Evolutionary conservation across 352 stramenopile genomes (phyloP).

Genomic region (Phytophthora vignae): DNA sequence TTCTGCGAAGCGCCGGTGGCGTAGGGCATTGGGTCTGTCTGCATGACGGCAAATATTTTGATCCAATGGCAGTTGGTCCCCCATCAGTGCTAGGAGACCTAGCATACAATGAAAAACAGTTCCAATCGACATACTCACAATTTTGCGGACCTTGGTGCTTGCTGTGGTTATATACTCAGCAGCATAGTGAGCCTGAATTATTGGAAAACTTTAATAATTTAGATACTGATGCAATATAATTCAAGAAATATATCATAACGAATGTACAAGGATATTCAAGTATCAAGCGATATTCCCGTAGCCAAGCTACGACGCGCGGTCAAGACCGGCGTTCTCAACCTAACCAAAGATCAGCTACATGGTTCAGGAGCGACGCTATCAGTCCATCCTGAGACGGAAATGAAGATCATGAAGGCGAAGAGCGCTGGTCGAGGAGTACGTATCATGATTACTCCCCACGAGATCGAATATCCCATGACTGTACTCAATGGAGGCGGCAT

Average conservation of each 20-base stretch:
- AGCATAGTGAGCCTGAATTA: background rate
- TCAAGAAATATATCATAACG: slow-evolving; percentile 8
- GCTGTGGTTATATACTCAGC: background rate
- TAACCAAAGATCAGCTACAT: slow-evolving; percentile 6
- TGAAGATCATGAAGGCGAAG: slow-evolving; percentile 2
- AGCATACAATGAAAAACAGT: too few relatives aligned
- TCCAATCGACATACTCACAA: slow-evolving; percentile 4
- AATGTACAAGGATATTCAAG: slow-evolving; percentile 11
- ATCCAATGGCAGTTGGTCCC: too few relatives aligned
- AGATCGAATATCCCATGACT: background rate
- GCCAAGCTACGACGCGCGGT: background rate
- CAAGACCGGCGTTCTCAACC: slow-evolving; percentile 5
- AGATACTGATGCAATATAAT: background rate
- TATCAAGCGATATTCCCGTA: slow-evolving; percentile 7
- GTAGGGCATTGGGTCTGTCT: too few relatives aligned
- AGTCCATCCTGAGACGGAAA: slow-evolving; percentile 12
- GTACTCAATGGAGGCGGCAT: background rate
- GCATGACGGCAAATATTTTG: too few relatives aligned
- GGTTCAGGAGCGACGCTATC: slow-evolving; percentile 6
- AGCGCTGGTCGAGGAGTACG: background rate
- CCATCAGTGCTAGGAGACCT: too few relatives aligned
- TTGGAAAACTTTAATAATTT: background rate
- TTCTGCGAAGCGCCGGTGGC: too few relatives aligned
- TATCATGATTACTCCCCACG: background rate
- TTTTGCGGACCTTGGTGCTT: slow-evolving; percentile 22